Base-by-base conservation (phyloP, 305 asterid genomes). In the Rubia occidens region DNA sequence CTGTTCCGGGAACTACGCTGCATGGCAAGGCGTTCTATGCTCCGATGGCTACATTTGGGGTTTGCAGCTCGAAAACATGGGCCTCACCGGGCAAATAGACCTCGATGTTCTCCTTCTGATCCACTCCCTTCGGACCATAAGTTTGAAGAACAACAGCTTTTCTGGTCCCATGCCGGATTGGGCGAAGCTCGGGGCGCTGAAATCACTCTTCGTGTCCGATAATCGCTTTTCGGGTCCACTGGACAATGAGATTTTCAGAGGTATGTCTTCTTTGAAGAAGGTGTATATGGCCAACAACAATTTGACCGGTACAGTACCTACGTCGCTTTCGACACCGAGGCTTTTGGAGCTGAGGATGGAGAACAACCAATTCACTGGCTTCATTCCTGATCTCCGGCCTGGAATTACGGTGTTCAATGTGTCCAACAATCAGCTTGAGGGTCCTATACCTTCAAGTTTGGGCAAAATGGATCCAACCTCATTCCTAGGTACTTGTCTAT, bases 141-240 rank as follows among this genome's bases (percentile, higher is more conserved):
- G 98, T 80, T 79, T 93, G 69, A 87, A 80, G 95, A 78, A 79
- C 73, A 93, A 93, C 67, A 63, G 11, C 64, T 90, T 93, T 61
- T 81, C 82, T 39, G 98, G 97, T 8, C 24, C 71, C 51, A 88
- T 93, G 95, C 98, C 97, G 0, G 94, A 88, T 64, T 88, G 96
- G 96, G 78, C 83, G 68, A 88, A 84, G 81, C 76, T 93, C 15
- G 90, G 95, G 2, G 86, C 97, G 2, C 78, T 93, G 73, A 90
- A 88, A 79, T 79, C 98, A 2, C 59, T 93, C 49, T 88, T 76
- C 63, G 32, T 93, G 56, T 87, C 97, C 26, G 65, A 87, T 65
- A 93, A 90, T 55, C 82, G 24, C 17, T 93, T 93, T 69, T 81
- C 94, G 0, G 98, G 98, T 3, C 70, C 72, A 45, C 79, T 93